A percentile compares a stretch with the other conserved stretches of the same genome.
Evolutionary conservation across 2,329 filamentous ascomycete species (phyloP).

Genomic region (Alternaria burnsii): DNA sequence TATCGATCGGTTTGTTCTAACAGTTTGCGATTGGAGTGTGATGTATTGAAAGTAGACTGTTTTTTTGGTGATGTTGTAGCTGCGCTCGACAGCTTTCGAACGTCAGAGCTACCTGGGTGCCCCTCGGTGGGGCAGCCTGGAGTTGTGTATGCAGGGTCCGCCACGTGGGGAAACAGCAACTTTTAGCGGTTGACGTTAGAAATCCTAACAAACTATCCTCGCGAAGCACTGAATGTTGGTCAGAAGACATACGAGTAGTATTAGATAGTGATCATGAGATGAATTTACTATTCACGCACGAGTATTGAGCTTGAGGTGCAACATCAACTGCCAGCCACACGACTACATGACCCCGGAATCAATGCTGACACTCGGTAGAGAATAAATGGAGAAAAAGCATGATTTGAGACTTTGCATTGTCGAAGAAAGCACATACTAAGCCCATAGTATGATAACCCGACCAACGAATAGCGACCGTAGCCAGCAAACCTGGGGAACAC

Average conservation of each 20-base stretch:
- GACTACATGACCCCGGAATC: background rate
- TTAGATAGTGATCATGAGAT: background rate
- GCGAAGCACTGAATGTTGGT: background rate
- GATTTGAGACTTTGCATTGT: background rate
- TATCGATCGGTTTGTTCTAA: too few relatives aligned
- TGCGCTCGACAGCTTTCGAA: background rate
- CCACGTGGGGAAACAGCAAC: background rate
- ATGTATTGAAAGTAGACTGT: background rate
- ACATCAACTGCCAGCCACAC: background rate
- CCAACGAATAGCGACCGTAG: background rate
- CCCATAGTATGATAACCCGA: background rate
- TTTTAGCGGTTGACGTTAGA: background rate
- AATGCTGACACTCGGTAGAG: background rate
- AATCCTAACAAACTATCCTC: background rate
- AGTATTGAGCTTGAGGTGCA: background rate
- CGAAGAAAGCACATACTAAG: background rate
- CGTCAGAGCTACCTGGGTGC: background rate
- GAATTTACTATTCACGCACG: background rate
- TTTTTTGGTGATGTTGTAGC: background rate
- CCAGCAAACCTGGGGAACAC: background rate
- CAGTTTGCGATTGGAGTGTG: background rate
- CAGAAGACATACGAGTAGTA: background rate
- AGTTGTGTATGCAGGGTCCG: background rate
- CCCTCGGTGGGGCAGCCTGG: constrained; percentile 1
- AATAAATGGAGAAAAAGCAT: background rate